Evolutionary conservation across 768 basidiomycete genomes (phyloP), one percentile per base, ranked within the genome.

Genomic region (Mycena albidolilacea): DNA sequence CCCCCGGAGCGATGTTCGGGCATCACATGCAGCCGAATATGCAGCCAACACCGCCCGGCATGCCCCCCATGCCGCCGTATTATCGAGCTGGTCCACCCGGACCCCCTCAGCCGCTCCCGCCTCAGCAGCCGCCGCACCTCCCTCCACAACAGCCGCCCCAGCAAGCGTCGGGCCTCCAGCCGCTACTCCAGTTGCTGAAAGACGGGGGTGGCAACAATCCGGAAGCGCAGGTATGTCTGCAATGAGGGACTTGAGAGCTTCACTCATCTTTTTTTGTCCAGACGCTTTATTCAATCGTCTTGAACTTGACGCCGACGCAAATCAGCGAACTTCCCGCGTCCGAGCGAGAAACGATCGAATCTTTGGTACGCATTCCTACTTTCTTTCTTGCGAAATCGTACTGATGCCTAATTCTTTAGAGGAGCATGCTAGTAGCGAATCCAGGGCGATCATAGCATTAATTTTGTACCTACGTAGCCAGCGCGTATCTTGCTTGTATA

Each of bases 251-350:
- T 21, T 7, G 7, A 39, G 19, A 39, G 37, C 71, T 78, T 59
- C 75, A 83, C 78, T 23, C 82, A 73, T 19, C 0, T 81, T 75
- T 60, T 79, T 84, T 37, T 77, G 81, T 15, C 78, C 81, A 41
- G 80, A 80, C 41, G 78, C 84, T 23, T 75, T 81, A 11, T 82
- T 81, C 66, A 76, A 78, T 15, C 75, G 82, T 19, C 75, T 83
- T n/a, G 71, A 83, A 19, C 79, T 86, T 19, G 85, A 87, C 38
- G 84, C 91, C 69, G 86, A 84, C 77, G 87, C 91, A 61, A 81
- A 83, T 38, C 90, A 93, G 75, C 86, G 90, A 73, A 7, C 64
- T 77, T 84, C 88, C 73, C 69, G 82, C 74, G 30, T 21, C 52
- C n/a, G 75, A 78, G 0, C 70, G 77, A 15, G 69, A 35, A 1